Percentiles rank a stretch among this genome's conserved stretches.
Conservation (phyloP, 139 green algal species). For the Micromonas pusilla region DNA sequence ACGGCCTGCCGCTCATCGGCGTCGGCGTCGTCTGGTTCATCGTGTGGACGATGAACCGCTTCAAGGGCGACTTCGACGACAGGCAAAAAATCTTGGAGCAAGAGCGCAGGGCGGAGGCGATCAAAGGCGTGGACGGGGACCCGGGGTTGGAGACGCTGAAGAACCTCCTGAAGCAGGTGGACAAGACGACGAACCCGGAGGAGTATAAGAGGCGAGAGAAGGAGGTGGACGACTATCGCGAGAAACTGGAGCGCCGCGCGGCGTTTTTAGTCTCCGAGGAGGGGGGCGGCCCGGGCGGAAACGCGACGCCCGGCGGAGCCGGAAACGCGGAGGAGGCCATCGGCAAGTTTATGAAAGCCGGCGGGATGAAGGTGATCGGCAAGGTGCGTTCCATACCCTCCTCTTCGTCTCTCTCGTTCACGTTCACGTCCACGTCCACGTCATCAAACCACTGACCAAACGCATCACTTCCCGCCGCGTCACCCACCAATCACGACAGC, state of each 20-base stretch:
- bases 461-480: no score
- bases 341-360: conserved; percentile 11
- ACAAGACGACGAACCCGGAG: conserved; percentile 18
- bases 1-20: conserved; percentile 2
- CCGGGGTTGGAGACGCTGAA: background rate
- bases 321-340: background rate
- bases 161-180: background rate
- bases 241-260: background rate
- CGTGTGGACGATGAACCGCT: conserved; percentile 21
- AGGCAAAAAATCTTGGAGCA: conserved; percentile 15
- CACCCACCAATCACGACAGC: no score
- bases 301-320: conserved; percentile 11
- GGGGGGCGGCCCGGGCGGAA: conserved; percentile 2
- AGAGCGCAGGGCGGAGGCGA: conserved; percentile 1
- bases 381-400: no score
- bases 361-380: background rate
- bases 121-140: background rate
- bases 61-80: conserved; percentile 19
- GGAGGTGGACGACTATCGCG: background rate
- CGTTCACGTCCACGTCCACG: no score
- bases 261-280: background rate
- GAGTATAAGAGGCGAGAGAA: conserved; percentile 5
- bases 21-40: conserved; percentile 2
- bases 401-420: no score
- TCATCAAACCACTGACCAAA: no score